Conservation (phyloP, 106 monocot species). For the Triglochin maritima region DNA sequence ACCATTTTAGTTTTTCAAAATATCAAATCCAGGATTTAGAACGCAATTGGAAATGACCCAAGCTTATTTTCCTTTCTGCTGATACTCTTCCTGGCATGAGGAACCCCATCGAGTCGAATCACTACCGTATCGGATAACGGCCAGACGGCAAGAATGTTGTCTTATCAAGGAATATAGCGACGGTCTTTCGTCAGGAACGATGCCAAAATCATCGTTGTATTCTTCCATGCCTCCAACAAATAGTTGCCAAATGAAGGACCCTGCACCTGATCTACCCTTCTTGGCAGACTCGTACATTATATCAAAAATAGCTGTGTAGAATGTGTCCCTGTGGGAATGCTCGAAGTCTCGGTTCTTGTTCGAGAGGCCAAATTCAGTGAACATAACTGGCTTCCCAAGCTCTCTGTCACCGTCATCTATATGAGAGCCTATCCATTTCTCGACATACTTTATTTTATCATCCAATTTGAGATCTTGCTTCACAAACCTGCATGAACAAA, state of each 20-base stretch:
- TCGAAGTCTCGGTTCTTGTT: constrained; percentile 37
- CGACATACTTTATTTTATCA: constrained; percentile 39
- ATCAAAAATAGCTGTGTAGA: constrained; percentile 54
- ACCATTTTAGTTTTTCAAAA: too few species aligned
- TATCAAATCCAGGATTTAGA: too few species aligned
- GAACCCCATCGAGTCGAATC: constrained; percentile 6
- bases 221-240: constrained; percentile 57
- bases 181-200: constrained; percentile 45
- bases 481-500: constrained; percentile 20
- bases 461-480: constrained; percentile 25
- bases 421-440: constrained; percentile 65
- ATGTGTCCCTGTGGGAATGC: constrained; percentile 32
- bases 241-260: constrained; percentile 81
- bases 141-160: constrained; percentile 67
- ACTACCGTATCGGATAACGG: constrained; percentile 14
- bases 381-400: constrained; percentile 59
- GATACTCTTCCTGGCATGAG: neutral
- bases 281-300: constrained; percentile 41
- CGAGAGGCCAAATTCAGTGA: constrained; percentile 80
- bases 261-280: constrained; percentile 40
- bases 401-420: constrained; percentile 74
- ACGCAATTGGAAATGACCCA: too few species aligned
- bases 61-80: too few species aligned
- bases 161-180: constrained; percentile 48
- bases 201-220: constrained; percentile 53